Evolutionary conservation across 2,329 filamentous ascomycete genomes (phyloP), one percentile per base, ranked within the genome.

Genomic region (Hirsutella thompsonii): DNA sequence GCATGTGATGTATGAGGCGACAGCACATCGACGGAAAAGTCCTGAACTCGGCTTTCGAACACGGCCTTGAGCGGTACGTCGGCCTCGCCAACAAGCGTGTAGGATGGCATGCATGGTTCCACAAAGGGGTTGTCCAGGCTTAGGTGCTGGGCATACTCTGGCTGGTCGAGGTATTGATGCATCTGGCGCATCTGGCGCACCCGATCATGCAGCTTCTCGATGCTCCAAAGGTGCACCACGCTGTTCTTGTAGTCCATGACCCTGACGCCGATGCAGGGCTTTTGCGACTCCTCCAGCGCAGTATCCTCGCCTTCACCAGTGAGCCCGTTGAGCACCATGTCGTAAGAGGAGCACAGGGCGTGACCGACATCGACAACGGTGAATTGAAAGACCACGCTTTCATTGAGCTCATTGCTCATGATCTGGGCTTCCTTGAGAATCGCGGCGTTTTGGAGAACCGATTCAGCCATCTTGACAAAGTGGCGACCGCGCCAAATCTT

Each of bases 351-450:
- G 51, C 83, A 89, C 49, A 93, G 74, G 19, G 79, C 80, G 54
- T 98, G 89, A 2, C 92, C 92, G 47, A 83, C 69, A 52, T 95
- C 90, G 26, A 96, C 79, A 42, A 95, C 80, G 11, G 86, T 83
- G 57, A 96, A 98, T 59, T 98, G 92, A 58, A 98, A 96, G 18
- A 90, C 81, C 8, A 95, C 84, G 48, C 79, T 79, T 58, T 95
- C 92, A 50, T 92, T 85, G 66, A 98, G 83, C 53, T 94, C 86
- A 52, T 94, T 90, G 64, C 89, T 94, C 86, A 98, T 92, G 45
- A 98, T 81, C 56, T 98, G 92, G 2, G 92, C 92, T 61, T 98
- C 92, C 58, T 98, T 98, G 44, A 98, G 62, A 21, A 81, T 76
- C 8, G 85, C 79, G 3, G 90, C 90, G 57, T 94, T 82, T 55